Base-by-base conservation (phyloP, 805 yeast species). In the Clavispora phyllophila region DNA sequence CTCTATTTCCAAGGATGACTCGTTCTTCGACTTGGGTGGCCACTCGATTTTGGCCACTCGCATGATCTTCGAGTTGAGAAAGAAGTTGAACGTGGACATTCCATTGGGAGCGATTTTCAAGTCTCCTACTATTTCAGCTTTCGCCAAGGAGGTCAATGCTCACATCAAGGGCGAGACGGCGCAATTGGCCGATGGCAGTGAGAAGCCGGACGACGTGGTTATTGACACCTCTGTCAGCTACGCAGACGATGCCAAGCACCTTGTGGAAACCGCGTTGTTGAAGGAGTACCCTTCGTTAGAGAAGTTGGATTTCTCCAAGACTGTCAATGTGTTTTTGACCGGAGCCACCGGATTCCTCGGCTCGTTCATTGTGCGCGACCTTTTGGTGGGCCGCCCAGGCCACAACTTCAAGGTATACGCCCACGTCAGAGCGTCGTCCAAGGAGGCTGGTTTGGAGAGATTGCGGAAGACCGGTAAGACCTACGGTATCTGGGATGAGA, bases 341-440 rank as follows among this genome's bases (percentile, higher is more conserved):
- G 99, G 99, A 59, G 86, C 82, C 29, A 95, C 99, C 29, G 99
- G 99, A 2, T 93, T 91, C 78, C 68, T 93, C 44, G 99, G 99
- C 26, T 80, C 97, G 1, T 93, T 84, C 62, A 82, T 93, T 39
- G 65, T 93, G 36, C 74, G 86, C 25, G 95, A 93, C 51, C 65
- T 93, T 34, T 70, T 93, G 51, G 59, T 58, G 27, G 70, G 70
- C 41, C 78, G 91, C 54, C 62, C 69, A 7, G 53, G 66, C 24
- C 20, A 29, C 33, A 62, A 76, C 23, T 73, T 86, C 53, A 80
- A 76, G 53, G 75, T 90, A 4, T 82, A 66, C 60, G 96, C 96
- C 9, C 99, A 95, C 60, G 99, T 89, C 6, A 81, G 99, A 63
- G 98, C 98, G 19, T 63, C 75, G 36, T 75, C 78, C 50, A 72